Conservation (phyloP, 768 basidiomycete genomes). For the Tricholomella constricta region DNA sequence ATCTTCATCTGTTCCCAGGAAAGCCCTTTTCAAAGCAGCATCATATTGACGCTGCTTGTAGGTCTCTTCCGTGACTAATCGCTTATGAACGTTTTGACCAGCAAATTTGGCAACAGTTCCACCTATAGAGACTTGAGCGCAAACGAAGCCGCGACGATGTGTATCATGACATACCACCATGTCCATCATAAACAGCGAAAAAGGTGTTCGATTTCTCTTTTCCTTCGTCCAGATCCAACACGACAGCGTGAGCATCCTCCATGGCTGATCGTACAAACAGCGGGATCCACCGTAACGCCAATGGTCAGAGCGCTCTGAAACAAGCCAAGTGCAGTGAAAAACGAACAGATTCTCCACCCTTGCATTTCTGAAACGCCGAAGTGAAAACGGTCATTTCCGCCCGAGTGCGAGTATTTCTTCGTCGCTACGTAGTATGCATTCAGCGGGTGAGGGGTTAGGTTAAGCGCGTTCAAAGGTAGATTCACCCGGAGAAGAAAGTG, state of each 20-base stretch:
- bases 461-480: slow-evolving; percentile 15
- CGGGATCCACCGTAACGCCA: not conserved
- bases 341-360: slow-evolving; percentile 97
- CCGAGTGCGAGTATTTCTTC: slow-evolving; percentile 76
- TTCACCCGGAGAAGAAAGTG: slow-evolving; percentile 77
- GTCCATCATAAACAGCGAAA: slow-evolving; percentile 98
- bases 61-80: slow-evolving; percentile 68
- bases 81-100: slow-evolving; percentile 80
- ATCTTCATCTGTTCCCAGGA: slow-evolving; percentile 94
- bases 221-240: slow-evolving; percentile 66
- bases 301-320: not conserved
- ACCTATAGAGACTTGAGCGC: slow-evolving; percentile 45
- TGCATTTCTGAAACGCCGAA: slow-evolving; percentile 96
- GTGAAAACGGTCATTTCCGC: slow-evolving; percentile 65
- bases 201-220: slow-evolving; percentile 63
- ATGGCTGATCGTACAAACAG: slow-evolving; percentile 60
- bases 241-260: slow-evolving; percentile 91
- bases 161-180: slow-evolving; percentile 71
- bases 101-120: slow-evolving; percentile 85
- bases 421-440: slow-evolving; percentile 53
- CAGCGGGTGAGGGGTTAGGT: slow-evolving; percentile 13
- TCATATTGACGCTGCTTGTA: slow-evolving; percentile 74
- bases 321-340: slow-evolving; percentile 7
- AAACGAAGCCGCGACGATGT: slow-evolving; percentile 3
- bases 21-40: slow-evolving; percentile 81